Percentiles rank a stretch among this genome's conserved stretches.
These are phyloP conservation scores for Phlebopus sp. DNA, from an alignment of 1,284 basidiomycete species.

Conservation along the genomic window DNA sequence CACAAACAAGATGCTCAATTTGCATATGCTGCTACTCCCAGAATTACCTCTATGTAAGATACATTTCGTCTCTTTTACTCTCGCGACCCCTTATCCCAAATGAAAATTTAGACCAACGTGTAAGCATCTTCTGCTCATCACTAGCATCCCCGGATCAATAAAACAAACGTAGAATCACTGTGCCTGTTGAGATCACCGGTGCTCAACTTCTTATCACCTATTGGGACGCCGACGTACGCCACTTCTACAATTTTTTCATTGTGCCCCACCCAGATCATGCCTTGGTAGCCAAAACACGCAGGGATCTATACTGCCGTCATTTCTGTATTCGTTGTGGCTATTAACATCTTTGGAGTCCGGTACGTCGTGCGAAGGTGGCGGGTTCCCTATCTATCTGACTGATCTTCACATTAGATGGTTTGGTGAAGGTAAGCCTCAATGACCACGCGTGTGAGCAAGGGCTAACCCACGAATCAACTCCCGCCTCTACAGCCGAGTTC, in stretches of 20 bases:
- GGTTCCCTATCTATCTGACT: no score
- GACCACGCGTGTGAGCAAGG: not conserved
- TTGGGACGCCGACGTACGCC: conserved; percentile 63
- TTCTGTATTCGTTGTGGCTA: conserved; percentile 55
- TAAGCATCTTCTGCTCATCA: conserved; percentile 21
- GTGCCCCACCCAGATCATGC: not conserved
- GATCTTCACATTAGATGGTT: no score
- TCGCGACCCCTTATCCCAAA: not conserved
- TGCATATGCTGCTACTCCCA: not conserved
- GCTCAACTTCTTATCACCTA: conserved; percentile 72
- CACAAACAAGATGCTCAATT: not conserved
- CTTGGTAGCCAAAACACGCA: conserved; percentile 34
- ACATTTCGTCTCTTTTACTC: conserved; percentile 26
- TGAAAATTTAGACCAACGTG: conserved; percentile 43
- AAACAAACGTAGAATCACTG: conserved; percentile 43
- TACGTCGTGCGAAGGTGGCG: conserved; percentile 24
- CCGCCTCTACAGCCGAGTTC: conserved; percentile 9
- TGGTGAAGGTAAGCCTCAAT: conserved; percentile 6
- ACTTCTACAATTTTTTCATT: not conserved
- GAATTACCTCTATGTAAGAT: conserved; percentile 18
- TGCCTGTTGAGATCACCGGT: conserved; percentile 75
- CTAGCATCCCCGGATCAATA: not conserved
- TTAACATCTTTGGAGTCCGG: conserved; percentile 78
- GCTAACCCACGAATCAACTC: no score
- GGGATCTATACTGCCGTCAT: conserved; percentile 65